Conservation (phyloP, 2,329 filamentous ascomycete genomes). For the Diplodia seriata region DNA sequence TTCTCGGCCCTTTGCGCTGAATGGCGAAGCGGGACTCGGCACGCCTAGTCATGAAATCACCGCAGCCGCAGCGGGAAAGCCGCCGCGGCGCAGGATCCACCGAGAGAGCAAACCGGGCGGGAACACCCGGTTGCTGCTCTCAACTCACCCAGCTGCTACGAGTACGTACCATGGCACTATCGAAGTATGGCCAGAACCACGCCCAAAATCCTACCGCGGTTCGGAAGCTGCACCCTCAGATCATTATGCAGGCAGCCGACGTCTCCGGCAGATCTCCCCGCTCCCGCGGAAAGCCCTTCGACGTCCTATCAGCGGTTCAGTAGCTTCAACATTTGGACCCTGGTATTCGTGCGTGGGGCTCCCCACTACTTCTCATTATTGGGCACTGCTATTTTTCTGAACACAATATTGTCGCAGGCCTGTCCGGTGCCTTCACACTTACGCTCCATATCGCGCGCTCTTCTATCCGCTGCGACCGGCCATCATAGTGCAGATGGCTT, state of each 20-base stretch:
- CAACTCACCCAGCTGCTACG: background rate
- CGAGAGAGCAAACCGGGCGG: background rate
- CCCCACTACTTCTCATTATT: background rate
- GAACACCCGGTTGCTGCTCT: background rate
- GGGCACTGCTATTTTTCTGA: background rate
- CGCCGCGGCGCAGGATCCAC: background rate
- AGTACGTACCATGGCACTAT: background rate
- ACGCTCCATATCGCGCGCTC: too few species aligned
- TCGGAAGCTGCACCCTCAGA: conserved; percentile 7
- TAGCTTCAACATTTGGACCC: background rate
- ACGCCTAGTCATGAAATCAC: background rate
- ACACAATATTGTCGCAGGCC: background rate
- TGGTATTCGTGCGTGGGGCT: background rate
- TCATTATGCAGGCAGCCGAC: background rate
- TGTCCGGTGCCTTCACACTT: background rate
- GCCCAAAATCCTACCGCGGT: background rate
- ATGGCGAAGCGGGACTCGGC: background rate
- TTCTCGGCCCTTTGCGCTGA: background rate
- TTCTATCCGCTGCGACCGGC: too few species aligned
- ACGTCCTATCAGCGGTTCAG: too few species aligned
- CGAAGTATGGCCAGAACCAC: background rate
- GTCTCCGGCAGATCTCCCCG: conserved; percentile 1
- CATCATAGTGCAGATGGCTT: too few species aligned
- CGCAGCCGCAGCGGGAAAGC: background rate
- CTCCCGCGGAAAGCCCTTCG: background rate